These are phyloP conservation scores for Pneumocystis carinii DNA, from an alignment of 1,139 yeast genomes.

Conservation along the genomic window DNA sequence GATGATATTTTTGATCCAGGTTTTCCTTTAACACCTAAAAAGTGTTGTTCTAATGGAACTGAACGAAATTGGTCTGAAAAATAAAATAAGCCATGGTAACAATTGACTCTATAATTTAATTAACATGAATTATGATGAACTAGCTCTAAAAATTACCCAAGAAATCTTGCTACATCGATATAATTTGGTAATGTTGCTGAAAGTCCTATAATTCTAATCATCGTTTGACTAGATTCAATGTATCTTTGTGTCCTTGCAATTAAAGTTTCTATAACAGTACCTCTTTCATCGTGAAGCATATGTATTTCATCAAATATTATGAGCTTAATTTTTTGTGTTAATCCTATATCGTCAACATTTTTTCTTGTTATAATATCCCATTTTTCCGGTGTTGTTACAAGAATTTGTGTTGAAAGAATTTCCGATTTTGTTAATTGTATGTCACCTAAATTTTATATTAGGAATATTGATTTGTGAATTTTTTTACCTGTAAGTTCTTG, in stretches of 20 bases:
- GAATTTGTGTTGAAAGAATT: conserved; percentile 69
- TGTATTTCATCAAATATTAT: conserved; percentile 93
- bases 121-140: neutral
- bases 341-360: conserved; percentile 59
- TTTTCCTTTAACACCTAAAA: conserved; percentile 78
- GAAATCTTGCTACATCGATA: conserved; percentile 86
- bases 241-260: conserved; percentile 92
- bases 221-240: conserved; percentile 82
- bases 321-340: conserved; percentile 70
- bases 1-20: conserved; percentile 58
- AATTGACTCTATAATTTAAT: conserved; percentile 47
- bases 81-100: conserved; percentile 80
- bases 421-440: conserved; percentile 84
- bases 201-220: conserved; percentile 91
- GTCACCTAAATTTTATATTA: conserved; percentile 40
- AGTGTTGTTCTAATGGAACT: conserved; percentile 77
- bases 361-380: conserved; percentile 98
- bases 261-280: conserved; percentile 88
- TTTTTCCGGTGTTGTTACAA: conserved; percentile 94
- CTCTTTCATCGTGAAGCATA: conserved; percentile 91
- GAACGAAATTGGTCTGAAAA: conserved; percentile 92
- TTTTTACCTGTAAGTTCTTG: conserved; percentile 50
- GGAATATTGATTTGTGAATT: neutral
- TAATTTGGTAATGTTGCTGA: conserved; percentile 94
- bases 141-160: conserved; percentile 20